Base-by-base conservation (phyloP, 164 flowering plant species). In the Vitis riparia region DNA sequence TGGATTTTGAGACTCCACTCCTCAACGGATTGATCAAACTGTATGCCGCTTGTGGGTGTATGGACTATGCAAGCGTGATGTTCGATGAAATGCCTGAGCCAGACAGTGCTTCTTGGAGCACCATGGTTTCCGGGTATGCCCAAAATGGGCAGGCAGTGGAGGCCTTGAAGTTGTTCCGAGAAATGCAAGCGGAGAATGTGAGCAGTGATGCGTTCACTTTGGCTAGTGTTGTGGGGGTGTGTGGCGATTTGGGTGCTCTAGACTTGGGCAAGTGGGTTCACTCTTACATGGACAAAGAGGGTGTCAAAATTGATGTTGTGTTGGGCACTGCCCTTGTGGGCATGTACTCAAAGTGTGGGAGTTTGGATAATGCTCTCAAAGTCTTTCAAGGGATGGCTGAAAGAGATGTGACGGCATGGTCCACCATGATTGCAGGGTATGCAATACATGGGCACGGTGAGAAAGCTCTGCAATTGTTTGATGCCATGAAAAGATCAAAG, bases 301-400 rank as follows among this genome's bases (percentile, higher is more conserved):
- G 57, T 15, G 49, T 73, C 51, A 55, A 55, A 5, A 11, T 73
- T 8, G 71, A 73, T 58, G 65, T 70, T 19, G 74, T 66, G 8
- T 30, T 77, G 9, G 76, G 76, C 11, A 77, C 69, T 52, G 23
- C 79, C 9, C 73, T 73, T 0, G 71, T 77, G 19, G 74, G 62
- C 50, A 77, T 77, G 77, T 77, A 73, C 8, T 56, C 65, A 8
- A 77, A 73, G 14, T 77, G 80, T 66, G 80, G 71, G 19, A 55
- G 61, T 29, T 52, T 77, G 65, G 68, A 51, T 27, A 68, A 70
- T 57, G 74, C 80, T 4, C 57, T 16, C 13, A 15, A 29, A 27
- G 77, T 73, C 6, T 77, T 77, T 48, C 23, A 77, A 29, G 14
- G 11, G 56, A 66, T 73, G 60, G 19, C 16, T 23, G 61, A 73